Percentiles rank a stretch among this genome's conserved stretches.
These are phyloP conservation scores for Umbellularia californica DNA, from an alignment of 164 flowering plant species.

Conservation along the genomic window DNA sequence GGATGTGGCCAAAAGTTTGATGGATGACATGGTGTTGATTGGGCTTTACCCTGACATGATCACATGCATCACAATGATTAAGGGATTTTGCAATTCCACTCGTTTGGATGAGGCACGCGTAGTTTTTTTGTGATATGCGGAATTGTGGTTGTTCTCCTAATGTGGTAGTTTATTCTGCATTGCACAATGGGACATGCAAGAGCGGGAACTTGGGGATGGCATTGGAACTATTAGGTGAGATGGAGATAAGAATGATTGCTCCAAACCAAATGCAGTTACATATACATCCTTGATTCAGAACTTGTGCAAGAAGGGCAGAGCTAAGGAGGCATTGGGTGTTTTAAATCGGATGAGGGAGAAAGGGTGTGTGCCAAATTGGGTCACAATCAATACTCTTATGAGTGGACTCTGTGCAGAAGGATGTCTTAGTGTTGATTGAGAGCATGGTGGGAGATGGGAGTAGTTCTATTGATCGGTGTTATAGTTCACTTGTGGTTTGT, in stretches of 20 bases:
- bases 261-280: conserved; percentile 60
- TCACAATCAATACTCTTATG: conserved; percentile 23
- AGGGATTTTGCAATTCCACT: conserved; percentile 22
- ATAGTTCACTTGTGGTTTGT: conserved; percentile 48
- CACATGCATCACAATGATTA: conserved; percentile 46
- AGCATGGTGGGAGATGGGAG: conserved; percentile 17
- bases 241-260: conserved; percentile 54
- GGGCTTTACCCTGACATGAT: conserved; percentile 64
- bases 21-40: conserved; percentile 60
- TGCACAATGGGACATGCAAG: conserved; percentile 68
- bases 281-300: conserved; percentile 69
- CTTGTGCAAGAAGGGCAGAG: conserved; percentile 43
- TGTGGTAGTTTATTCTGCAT: conserved; percentile 48
- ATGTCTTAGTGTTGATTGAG: conserved; percentile 15
- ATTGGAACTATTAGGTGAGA: conserved; percentile 56
- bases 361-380: conserved; percentile 26
- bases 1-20: conserved; percentile 37
- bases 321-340: conserved; percentile 19
- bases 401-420: conserved; percentile 27
- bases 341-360: conserved; percentile 20
- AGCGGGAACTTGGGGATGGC: conserved; percentile 49
- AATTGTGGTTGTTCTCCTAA: conserved; percentile 57
- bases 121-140: conserved; percentile 49
- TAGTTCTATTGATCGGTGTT: conserved; percentile 28
- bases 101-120: conserved; percentile 53